Evolutionary conservation across 345 rosid genomes (phyloP).

Genomic region (Orychophragmus violaceus): DNA sequence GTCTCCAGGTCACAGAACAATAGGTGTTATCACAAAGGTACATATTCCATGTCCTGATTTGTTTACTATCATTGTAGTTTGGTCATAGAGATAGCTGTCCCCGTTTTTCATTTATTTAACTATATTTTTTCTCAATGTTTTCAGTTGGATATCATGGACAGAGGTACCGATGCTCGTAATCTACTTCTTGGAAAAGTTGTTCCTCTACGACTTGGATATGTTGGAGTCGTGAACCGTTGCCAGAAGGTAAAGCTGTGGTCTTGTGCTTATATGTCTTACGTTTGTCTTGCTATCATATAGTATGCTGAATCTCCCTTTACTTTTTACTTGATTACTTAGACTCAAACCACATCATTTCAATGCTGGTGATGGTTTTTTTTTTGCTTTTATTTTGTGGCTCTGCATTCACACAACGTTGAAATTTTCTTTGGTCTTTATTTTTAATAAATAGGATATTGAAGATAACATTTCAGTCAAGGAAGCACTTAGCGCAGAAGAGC

Average conservation of each 20-base stretch:
- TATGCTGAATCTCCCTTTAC: background rate
- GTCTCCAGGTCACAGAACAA: slow-evolving; percentile 55
- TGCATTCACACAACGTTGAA: background rate
- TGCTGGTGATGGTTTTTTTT: background rate
- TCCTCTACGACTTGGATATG: slow-evolving; percentile 61
- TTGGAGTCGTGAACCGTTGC: slow-evolving; percentile 68
- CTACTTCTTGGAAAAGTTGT: slow-evolving; percentile 56
- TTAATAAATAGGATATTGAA: slow-evolving; percentile 45
- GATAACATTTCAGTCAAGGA: slow-evolving; percentile 50
- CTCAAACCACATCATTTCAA: background rate
- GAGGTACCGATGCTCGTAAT: slow-evolving; percentile 57
- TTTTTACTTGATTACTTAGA: background rate
- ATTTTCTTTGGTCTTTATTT: background rate
- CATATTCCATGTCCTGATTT: slow-evolving; percentile 5
- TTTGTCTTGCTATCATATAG: slow-evolving; percentile 6
- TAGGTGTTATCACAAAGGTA: slow-evolving; percentile 74
- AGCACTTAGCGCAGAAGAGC: slow-evolving; percentile 49
- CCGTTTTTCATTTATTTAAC: slow-evolving; percentile 5
- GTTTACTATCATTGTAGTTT: background rate
- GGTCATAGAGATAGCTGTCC: background rate
- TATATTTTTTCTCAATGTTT: slow-evolving; percentile 1
- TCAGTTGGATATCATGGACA: slow-evolving; percentile 80
- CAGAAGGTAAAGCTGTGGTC: slow-evolving; percentile 45
- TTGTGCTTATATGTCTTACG: slow-evolving; percentile 2
- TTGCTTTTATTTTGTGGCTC: slow-evolving; percentile 3